A percentile compares a stretch with the other conserved stretches of the same genome.
Conservation (phyloP, 208 protist species). For the Zelonia costaricensis region DNA sequence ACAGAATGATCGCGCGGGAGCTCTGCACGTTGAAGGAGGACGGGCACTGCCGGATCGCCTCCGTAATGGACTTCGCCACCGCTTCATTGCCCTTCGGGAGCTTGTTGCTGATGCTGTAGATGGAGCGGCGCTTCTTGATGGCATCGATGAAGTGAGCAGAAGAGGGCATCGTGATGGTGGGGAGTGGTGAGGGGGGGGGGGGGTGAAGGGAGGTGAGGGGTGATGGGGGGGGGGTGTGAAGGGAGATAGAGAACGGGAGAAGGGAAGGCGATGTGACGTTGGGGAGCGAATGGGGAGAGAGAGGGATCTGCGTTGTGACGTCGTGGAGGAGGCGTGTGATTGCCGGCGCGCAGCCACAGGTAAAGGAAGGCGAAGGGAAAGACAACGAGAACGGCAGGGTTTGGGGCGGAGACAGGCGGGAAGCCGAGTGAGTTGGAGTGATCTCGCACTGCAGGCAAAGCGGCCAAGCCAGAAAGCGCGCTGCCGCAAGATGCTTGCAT, state of each 20-base stretch:
- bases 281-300: too few species aligned
- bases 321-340: too few species aligned
- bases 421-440: too few species aligned
- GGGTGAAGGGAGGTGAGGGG: neutral
- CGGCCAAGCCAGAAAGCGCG: too few species aligned
- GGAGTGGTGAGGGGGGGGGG: neutral
- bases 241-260: neutral
- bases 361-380: too few species aligned
- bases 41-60: conserved; percentile 36
- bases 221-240: neutral
- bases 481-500: too few species aligned
- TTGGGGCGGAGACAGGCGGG: too few species aligned
- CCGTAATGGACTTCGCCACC: conserved; percentile 38
- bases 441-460: too few species aligned
- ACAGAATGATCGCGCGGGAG: conserved; percentile 53
- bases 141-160: conserved; percentile 15
- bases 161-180: neutral
- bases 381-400: too few species aligned
- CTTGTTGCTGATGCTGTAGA: conserved; percentile 43
- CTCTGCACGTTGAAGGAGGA: conserved; percentile 65
- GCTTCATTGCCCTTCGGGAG: conserved; percentile 29
- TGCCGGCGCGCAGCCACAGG: too few species aligned
- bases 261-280: too few species aligned
- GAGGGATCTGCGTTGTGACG: too few species aligned
- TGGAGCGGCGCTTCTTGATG: conserved; percentile 35